Percentiles rank a stretch among this genome's conserved stretches.
Conservation (phyloP, 192 early-diverging fungal genomes). For the Coemansia sp. region DNA sequence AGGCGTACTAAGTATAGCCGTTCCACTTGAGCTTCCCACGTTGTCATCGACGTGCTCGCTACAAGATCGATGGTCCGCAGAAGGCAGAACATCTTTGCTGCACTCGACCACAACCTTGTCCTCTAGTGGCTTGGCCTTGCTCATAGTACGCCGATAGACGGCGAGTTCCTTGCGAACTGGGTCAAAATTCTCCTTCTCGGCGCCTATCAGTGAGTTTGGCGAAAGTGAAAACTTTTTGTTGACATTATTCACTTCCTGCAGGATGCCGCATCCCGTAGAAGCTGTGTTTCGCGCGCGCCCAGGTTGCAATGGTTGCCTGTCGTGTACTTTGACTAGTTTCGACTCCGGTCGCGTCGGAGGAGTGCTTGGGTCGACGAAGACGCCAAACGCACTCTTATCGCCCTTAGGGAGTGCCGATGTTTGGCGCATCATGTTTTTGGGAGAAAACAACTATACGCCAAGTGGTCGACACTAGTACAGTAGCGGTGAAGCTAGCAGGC, state of each 20-base stretch:
- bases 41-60: not conserved
- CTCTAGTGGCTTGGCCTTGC: not conserved
- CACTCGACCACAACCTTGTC: not conserved
- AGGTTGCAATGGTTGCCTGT: not conserved
- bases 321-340: not conserved
- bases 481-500: not conserved
- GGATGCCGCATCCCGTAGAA: not conserved
- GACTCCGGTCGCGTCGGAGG: not conserved
- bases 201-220: conserved; percentile 29
- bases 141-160: conserved; percentile 8
- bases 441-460: not conserved
- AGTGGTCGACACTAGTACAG: not conserved
- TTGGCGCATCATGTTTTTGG: not conserved
- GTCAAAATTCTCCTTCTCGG: conserved; percentile 52
- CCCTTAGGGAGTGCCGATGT: not conserved
- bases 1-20: not conserved
- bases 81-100: not conserved
- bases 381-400: conserved; percentile 4
- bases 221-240: conserved; percentile 27
- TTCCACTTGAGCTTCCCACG: not conserved
- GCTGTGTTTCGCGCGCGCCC: not conserved
- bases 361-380: conserved; percentile 2
- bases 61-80: not conserved
- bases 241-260: conserved; percentile 13
- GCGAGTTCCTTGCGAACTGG: conserved; percentile 27